Evolutionary conservation across 1,284 basidiomycete species (phyloP), one percentile per base, ranked within the genome.

Genomic region (Naganishia albida): DNA sequence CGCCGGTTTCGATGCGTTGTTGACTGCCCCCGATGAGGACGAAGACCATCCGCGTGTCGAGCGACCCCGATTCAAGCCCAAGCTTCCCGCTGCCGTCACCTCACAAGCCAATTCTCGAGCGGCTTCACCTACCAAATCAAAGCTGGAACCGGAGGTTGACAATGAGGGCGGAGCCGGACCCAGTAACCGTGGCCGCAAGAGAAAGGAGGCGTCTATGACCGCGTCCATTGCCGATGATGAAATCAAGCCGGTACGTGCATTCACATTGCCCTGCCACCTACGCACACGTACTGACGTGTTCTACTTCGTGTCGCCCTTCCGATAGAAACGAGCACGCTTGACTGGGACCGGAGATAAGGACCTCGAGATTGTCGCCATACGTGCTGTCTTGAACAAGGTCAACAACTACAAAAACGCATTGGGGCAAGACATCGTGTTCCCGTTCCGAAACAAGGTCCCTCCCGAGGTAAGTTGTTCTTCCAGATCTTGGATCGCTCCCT

Each of bases 1-100:
- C 93, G 97, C 75, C 89, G 95, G 72, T 98, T 91, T 89, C 86
- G 90, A 42, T 85, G 90, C 83, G 91, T 92, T 40, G 80, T 96
- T 62, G 90, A 18, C 38, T 46, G 65, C 25, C 67, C 92, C 74
- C 90, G 92, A 82, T 46, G 92, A 95, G 75, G 79, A 93, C 20
- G 85, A 90, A 63, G 88, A 91, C 26, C 68, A 74, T 28, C 77
- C 34, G 77, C 64, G 70, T 72, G 1, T 66, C 66, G 20, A 66
- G 73, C 28, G 65, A 66, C 23, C 71, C 59, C 72, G 34, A 34
- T 34, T 71, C 53, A 73, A 72, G 66, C 70, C 72, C 15, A 72
- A 77, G 64, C 71, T 74, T 62, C 74, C 76, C 67, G 69, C 73
- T 42, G 71, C 73, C 62, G 75, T 75, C n/a, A 55, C 52, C 52